Base-by-base conservation (phyloP, 2,329 filamentous ascomycete species). In the Fusarium protoensiforme region DNA sequence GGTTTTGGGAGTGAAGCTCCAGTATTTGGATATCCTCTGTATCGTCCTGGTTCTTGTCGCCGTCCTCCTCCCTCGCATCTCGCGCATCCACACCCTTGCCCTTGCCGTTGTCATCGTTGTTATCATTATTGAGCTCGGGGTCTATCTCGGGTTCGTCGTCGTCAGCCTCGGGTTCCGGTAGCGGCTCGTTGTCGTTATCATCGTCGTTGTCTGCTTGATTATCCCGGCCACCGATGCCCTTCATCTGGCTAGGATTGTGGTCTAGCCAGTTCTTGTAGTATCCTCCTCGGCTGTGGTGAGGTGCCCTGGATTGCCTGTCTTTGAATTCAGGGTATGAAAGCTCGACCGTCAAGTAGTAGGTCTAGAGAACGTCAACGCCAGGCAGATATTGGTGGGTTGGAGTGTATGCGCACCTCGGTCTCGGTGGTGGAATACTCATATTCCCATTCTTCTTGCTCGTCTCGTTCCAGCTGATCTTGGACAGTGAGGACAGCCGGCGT, bases 1-100 rank as follows among this genome's bases (percentile, higher is more conserved):
- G 96, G 57, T 93, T 92, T 3, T 84, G 78, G 1, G 92, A 92
- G 81, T 97, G 93, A 5, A 98, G 87, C 31, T 94, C 94, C n/a
- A 96, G 86, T 59, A 98, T 92, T 78, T 98, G 94, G 7, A 98
- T 89, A 41, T 88, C 83, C 22, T 76, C 69, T 14, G 63, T 56
- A 18, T 63, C 61, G 18, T 70, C 61, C 27, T 72, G 57, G 11
- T 51, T 22, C 43, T 77, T 75, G 38, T 77, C 65, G 16, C 67
- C 67, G 10, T 68, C 67, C 13, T 76, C 67, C 10, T 76, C 66
- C 35, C 61, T 69, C 41, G 43, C 46, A 3, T 72, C 68, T 8
- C 35, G 58, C 36, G 69, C 41, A 27, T 74, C 69, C 38, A 64
- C 65, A 7, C 61, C 66, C 27, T 71, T 76, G 14, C 67, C 73